Evolutionary conservation across 129 eudicot species (phyloP).

Genomic region (Smallanthus sonchifolius): DNA sequence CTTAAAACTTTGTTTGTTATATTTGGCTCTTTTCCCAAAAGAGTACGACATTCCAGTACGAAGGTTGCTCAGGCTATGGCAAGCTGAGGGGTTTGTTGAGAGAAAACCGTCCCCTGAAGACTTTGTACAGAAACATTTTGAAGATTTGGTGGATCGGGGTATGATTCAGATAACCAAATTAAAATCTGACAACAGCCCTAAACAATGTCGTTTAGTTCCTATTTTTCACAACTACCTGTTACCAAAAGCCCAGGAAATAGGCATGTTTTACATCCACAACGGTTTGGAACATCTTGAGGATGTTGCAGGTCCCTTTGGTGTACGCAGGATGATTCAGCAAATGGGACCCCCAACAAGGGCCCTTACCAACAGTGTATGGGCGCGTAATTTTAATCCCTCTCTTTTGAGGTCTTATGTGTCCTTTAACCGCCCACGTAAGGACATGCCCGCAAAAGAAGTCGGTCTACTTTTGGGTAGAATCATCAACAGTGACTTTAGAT

Average conservation of each 20-base stretch:
- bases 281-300: neutral
- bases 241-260: conserved; percentile 36
- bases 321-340: conserved; percentile 42
- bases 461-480: conserved; percentile 35
- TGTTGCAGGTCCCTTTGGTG: conserved; percentile 17
- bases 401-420: conserved; percentile 46
- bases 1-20: neutral
- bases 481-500: conserved; percentile 25
- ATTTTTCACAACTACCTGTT: conserved; percentile 38
- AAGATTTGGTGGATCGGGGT: conserved; percentile 36
- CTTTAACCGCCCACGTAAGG: conserved; percentile 39
- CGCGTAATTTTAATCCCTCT: conserved; percentile 15
- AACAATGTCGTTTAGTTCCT: conserved; percentile 40
- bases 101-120: conserved; percentile 35
- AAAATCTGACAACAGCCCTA: conserved; percentile 54
- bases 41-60: conserved; percentile 41
- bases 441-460: conserved; percentile 43
- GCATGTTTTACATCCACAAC: conserved; percentile 42
- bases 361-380: neutral
- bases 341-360: conserved; percentile 6
- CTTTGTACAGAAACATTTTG: conserved; percentile 33
- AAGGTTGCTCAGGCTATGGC: conserved; percentile 48
- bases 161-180: conserved; percentile 47
- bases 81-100: conserved; percentile 52
- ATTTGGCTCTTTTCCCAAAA: conserved; percentile 32